Evolutionary conservation across 2,329 filamentous ascomycete genomes (phyloP), one percentile per base, ranked within the genome.

Genomic region (Dactylellina cionopaga): DNA sequence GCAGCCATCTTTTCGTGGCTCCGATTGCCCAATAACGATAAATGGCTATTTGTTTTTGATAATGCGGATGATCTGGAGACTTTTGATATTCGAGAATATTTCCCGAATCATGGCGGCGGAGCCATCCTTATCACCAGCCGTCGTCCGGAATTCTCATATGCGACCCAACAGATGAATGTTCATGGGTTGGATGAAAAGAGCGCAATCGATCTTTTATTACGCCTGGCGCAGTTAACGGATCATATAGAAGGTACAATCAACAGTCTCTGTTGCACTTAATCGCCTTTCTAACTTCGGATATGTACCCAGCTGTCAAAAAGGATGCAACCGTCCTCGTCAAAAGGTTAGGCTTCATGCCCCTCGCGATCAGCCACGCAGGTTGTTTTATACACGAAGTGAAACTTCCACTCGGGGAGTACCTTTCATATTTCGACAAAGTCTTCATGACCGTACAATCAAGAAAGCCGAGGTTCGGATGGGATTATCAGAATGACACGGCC

Each of bases 351-450:
- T 49, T 15, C n/a, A n/a, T n/a, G n/a, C n/a, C n/a, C n/a, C n/a
- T n/a, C n/a, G n/a, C n/a, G n/a, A n/a, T n/a, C n/a, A 33, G 54
- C 41, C 68, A 60, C 31, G 56, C 47, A 31, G 56, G 52, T 9
- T 39, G 25, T 25, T 75, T 49, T 41, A 35, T 75, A 47, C 44
- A 25, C 2, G 47, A 56, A 59, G 29, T 39, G 29, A 60, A 74
- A 13, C 54, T 70, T 3, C 54, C 75, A 7, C 29, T 76, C 3
- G n/a, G 29, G 0, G 46, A 43, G 3, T 76, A 71, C 25, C 17
- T 68, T 10, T 24, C 29, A 22, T 24, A 69, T 7, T 76, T 73
- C 33, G 44, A 69, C 13, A 35, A 54, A 10, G 59, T 66, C 15
- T 72, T 60, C 19, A 55, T 62, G 46, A 25, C 33, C n/a, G n/a